Conservation (phyloP, 768 basidiomycete species). For the Podaxis sp. region DNA sequence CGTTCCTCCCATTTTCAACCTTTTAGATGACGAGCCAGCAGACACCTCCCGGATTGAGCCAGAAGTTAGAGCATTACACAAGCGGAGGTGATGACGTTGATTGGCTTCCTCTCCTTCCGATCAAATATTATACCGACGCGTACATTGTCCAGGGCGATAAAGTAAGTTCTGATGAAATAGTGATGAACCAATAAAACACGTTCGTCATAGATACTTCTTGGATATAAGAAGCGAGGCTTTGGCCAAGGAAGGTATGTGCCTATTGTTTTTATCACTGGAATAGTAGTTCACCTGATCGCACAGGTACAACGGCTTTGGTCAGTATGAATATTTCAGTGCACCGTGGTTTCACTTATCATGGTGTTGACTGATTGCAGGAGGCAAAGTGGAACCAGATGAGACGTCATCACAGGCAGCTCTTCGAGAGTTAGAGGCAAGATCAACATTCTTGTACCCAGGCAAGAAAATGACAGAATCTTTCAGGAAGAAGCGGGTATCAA, state of each 20-base stretch:
- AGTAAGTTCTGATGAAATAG: conserved; percentile 27
- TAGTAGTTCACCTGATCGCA: conserved; percentile 4
- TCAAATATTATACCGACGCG: conserved; percentile 67
- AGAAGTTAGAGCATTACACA: conserved; percentile 27
- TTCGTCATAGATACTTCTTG: conserved; percentile 57
- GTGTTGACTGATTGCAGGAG: conserved; percentile 36
- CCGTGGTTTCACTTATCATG: neutral
- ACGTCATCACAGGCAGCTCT: conserved; percentile 64
- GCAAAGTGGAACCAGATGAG: conserved; percentile 81
- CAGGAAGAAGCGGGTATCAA: conserved; percentile 85
- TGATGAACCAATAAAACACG: neutral
- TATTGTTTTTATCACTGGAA: neutral
- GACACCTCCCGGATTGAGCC: conserved; percentile 47
- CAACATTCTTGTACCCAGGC: neutral
- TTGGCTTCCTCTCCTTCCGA: conserved; percentile 47
- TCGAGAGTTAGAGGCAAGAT: conserved; percentile 66
- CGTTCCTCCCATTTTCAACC: neutral
- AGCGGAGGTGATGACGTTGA: conserved; percentile 42
- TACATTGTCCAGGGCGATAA: conserved; percentile 58
- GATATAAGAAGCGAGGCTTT: conserved; percentile 79
- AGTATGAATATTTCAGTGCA: neutral
- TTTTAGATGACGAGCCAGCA: conserved; percentile 15
- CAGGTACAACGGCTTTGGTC: conserved; percentile 87
- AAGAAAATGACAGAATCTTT: neutral
- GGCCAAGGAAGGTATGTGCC: conserved; percentile 56